phyloP scores from a whole-genome alignment of 495 filamentous ascomycete species.

The Neurospora africana region DNA sequence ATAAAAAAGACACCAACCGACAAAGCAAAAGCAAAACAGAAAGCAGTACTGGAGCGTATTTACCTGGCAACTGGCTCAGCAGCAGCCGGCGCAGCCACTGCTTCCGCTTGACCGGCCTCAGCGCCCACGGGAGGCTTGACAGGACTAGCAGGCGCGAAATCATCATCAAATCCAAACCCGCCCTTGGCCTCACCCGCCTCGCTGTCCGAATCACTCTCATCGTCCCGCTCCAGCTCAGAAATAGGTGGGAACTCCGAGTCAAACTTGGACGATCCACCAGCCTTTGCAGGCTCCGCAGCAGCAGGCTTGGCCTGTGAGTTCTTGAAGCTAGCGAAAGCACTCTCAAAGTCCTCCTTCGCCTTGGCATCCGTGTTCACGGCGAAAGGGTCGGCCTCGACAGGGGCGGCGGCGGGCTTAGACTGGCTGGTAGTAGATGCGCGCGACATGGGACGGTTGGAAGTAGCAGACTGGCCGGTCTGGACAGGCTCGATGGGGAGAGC shows the following conservation, averaged over 20 bases:
- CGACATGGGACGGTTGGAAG: conserved; percentile 21
- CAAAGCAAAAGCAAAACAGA: background rate
- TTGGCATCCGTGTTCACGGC: conserved; percentile 40
- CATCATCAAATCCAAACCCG: conserved; percentile 90
- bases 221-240: conserved; percentile 65
- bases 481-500: conserved; percentile 20
- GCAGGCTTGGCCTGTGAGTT: conserved; percentile 17
- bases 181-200: conserved; percentile 71
- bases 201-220: conserved; percentile 61
- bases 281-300: conserved; percentile 24
- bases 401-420: conserved; percentile 7
- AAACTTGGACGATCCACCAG: conserved; percentile 33
- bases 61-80: conserved; percentile 19
- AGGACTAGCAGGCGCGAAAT: conserved; percentile 70
- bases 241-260: conserved; percentile 86
- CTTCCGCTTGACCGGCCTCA: conserved; percentile 7
- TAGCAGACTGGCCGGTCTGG: conserved; percentile 25
- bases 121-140: conserved; percentile 19
- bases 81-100: conserved; percentile 4
- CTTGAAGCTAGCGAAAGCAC: conserved; percentile 56
- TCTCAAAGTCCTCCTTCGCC: conserved; percentile 68
- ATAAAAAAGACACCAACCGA: background rate
- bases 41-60: background rate
- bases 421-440: conserved; percentile 7
- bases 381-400: conserved; percentile 40